Conservation (phyloP, 306 rosid species). For the Sophora flavescens region DNA sequence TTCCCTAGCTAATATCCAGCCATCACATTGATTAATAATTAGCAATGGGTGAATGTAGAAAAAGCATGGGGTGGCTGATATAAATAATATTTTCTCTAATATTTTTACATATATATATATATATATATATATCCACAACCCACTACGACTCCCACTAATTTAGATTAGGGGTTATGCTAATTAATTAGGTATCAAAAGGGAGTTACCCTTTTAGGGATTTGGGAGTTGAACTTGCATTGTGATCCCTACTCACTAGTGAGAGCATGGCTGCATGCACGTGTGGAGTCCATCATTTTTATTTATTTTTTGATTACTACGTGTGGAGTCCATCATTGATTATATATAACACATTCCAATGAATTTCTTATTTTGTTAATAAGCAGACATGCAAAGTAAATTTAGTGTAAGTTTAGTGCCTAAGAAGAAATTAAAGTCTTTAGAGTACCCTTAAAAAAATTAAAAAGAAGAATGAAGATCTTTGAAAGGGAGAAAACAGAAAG, state of each 20-base stretch:
- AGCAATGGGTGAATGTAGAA: neutral
- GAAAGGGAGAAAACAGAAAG: no score
- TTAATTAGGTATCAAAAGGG: neutral
- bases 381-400: no score
- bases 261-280: constrained; percentile 30
- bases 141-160: neutral
- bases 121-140: constrained; percentile 31
- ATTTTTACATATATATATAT: neutral
- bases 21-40: no score
- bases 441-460: no score
- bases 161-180: neutral
- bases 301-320: neutral
- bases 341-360: neutral
- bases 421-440: no score
- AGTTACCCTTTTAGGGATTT: constrained; percentile 18
- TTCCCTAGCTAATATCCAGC: no score
- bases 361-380: no score
- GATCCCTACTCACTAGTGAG: constrained; percentile 8
- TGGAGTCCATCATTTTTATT: neutral
- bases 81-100: constrained; percentile 13
- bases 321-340: neutral
- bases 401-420: no score
- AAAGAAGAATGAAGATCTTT: no score
- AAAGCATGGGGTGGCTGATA: constrained; percentile 19
- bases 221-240: constrained; percentile 34